phyloP scores from a whole-genome alignment of 2,329 filamentous ascomycete species.

The Cercospora sojina region DNA sequence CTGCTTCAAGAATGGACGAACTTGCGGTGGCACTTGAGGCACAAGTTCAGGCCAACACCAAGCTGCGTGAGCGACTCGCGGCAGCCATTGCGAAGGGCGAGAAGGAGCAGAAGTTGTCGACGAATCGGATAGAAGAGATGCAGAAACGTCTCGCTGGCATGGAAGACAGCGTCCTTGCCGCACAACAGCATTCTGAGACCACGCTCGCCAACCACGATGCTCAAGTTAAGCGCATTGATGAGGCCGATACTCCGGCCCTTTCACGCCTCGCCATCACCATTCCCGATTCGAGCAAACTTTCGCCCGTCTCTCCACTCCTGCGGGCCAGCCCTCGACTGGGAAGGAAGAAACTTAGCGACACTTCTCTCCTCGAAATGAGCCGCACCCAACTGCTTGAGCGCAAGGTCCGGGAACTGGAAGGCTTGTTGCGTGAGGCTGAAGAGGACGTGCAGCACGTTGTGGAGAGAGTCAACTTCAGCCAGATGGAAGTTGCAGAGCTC shows the following conservation, averaged over 20 bases:
- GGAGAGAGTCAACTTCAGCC: slow-evolving; percentile 74
- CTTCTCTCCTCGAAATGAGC: slow-evolving; percentile 58
- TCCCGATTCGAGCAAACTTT: slow-evolving; percentile 49
- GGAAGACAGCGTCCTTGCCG: slow-evolving; percentile 78
- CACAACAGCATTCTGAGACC: slow-evolving; percentile 84
- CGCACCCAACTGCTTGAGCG: slow-evolving; percentile 74
- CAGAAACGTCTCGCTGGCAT: slow-evolving; percentile 76
- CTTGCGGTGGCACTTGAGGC: slow-evolving; percentile 75
- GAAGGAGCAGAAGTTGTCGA: slow-evolving; percentile 75
- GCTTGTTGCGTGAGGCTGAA: slow-evolving; percentile 72
- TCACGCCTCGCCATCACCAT: slow-evolving; percentile 61
- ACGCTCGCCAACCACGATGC: slow-evolving; percentile 81
- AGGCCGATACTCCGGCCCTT: slow-evolving; percentile 74
- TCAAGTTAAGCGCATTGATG: slow-evolving; percentile 72
- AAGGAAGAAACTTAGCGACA: slow-evolving; percentile 58
- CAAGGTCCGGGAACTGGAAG: slow-evolving; percentile 81
- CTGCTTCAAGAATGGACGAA: slow-evolving; percentile 74
- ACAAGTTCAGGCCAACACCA: slow-evolving; percentile 75
- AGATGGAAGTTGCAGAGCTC: slow-evolving; percentile 78
- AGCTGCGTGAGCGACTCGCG: slow-evolving; percentile 71
- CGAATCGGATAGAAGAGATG: slow-evolving; percentile 76
- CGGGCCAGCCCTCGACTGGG: slow-evolving; percentile 49
- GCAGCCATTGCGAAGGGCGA: slow-evolving; percentile 82
- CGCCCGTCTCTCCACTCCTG: slow-evolving; percentile 61
- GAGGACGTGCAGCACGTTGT: slow-evolving; percentile 82